phyloP scores from a whole-genome alignment of 2,329 filamentous ascomycete genomes.

The Botrytis fabae region DNA sequence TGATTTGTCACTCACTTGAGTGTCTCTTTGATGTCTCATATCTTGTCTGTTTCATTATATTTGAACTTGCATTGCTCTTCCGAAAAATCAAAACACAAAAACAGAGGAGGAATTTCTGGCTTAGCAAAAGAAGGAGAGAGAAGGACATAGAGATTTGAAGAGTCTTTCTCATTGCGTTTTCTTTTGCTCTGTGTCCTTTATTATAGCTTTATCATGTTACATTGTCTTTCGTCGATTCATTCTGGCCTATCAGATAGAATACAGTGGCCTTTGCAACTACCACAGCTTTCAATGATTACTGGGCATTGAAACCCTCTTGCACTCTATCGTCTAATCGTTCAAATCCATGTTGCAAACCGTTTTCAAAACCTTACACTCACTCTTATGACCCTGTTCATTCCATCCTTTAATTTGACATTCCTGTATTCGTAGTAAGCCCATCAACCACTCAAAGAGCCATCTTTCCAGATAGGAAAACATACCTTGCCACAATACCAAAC shows the following conservation, averaged over 20 bases:
- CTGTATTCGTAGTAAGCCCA: slow-evolving; percentile 25
- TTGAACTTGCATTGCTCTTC: background rate
- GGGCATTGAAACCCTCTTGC: background rate
- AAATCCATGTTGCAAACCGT: slow-evolving; percentile 20
- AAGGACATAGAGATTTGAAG: rapidly evolving
- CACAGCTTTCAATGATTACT: background rate
- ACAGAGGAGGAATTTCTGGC: background rate
- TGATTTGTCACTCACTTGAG: background rate
- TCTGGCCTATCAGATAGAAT: background rate
- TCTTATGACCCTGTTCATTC: slow-evolving; percentile 36
- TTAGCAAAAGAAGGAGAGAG: background rate
- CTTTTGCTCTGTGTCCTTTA: background rate
- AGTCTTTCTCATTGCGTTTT: background rate
- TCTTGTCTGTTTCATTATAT: background rate
- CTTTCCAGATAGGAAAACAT: slow-evolving; percentile 17
- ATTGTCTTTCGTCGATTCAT: background rate
- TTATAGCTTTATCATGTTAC: background rate
- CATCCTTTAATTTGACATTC: slow-evolving; percentile 37
- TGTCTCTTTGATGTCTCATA: no score
- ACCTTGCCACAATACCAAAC: slow-evolving; percentile 40
- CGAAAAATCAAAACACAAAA: background rate
- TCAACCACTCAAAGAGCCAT: background rate
- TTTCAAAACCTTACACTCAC: slow-evolving; percentile 37
- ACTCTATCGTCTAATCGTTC: background rate
- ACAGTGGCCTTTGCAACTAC: background rate